Base-by-base conservation (phyloP, 345 rosid species). In the Linum tenue region DNA sequence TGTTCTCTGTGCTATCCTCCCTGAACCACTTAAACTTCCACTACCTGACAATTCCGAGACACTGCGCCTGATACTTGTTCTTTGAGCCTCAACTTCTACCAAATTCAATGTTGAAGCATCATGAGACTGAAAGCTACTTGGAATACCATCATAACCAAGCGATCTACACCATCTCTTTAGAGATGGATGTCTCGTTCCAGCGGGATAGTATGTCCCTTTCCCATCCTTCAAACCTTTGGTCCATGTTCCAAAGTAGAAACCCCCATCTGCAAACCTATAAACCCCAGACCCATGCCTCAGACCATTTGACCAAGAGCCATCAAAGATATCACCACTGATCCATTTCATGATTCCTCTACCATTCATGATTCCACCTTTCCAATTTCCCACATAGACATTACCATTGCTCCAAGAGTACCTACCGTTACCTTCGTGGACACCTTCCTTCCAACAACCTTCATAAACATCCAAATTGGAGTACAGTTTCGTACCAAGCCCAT, bases 261-360 rank as follows among this genome's bases (percentile, higher is more conserved):
- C 85, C 17, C 95, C 97, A 82, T 92, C 91, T 31, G 75, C 76
- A 78, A 73, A 92, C 68, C 78, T 85, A 74, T 89, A 89, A 68
- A 86, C 76, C 10, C 98, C 98, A 42, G 87, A 86, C 51, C 97
- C 97, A 63, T 92, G 84, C 64, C 86, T 82, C 16, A 69, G 71
- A 43, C 97, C 97, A 70, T 90, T 87, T 65, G 77, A 65, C 98
- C 98, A 92, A 78, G 66, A 77, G 38, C 98, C 98, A 42, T 88
- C 81, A 39, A 73, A 92, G 63, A 85, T 62, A 75, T 92, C 98
- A 60, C 98, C 90, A 44, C 81, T 85, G 7, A 37, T 81, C 98
- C 97, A 89, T 74, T 84, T 84, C 97, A 92, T 89, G 63, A 85
- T 82, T 57, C 98, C 98, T 82, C 84, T 81, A 5, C 92, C 98